Base-by-base conservation (phyloP, 345 rosid species). In the Sonneratia caseolaris region DNA sequence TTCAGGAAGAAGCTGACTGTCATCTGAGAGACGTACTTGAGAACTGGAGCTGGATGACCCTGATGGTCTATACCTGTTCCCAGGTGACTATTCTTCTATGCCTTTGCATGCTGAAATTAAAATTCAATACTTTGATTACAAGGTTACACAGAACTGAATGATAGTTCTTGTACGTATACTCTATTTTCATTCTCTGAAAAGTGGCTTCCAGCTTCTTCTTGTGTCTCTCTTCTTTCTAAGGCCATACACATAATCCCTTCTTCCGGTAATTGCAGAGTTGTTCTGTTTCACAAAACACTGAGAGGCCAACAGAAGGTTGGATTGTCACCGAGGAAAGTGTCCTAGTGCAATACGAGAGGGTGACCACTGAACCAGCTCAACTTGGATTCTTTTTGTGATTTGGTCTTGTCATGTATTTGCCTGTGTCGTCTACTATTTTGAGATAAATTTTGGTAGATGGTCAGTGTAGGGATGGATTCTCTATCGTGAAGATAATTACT, bases 41-140 rank as follows among this genome's bases (percentile, higher is more conserved):
- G 69, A 82, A 80, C 40, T 95, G 97, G 97, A 84, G 90, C 74
- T 95, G 97, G 99, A 84, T 95, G 88, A 92, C 92, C 42, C 87
- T 89, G 35, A 64, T 86, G 49, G 78, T 90, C 66, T 86, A 84
- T 77, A 95, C 97, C 73, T 95, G 99, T 81, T 80, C 89, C 56
- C 83, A 84, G 92, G 99, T 85, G 55, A 42, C 76, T 72, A 70
- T 35, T 35, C n/a, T 64, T 68, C 38, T 19, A 66, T 57, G 21
- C 19, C 57, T 70, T 18, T 18, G 22, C 59, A 18, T 53, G 16
- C 18, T 18, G 59, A 53, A 21, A 18, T 53, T 18, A 6, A 14
- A 2, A 32, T 62, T 36, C 32, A 27, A 62, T 13, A 0, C 27
- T 11, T 62, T n/a, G 64, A 27, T 47, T 62, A 27, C 16, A 32